Base-by-base conservation (phyloP, 768 basidiomycete species). In the Harrya chromipes region DNA sequence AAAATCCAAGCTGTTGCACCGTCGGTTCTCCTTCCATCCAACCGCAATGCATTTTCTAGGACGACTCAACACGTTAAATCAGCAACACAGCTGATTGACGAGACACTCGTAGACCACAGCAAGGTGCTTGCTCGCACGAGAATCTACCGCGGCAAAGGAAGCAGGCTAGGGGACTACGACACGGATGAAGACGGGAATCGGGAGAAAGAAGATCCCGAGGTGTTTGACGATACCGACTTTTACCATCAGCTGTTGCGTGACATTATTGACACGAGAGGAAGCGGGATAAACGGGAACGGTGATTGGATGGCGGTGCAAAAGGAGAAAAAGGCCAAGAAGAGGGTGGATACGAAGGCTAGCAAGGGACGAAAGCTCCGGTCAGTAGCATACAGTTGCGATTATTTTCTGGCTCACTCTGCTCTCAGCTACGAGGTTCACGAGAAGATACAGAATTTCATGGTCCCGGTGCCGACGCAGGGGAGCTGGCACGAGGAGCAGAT, bases 401-500 rank as follows among this genome's bases (percentile, higher is more conserved):
- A 19, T 31, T 14, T 42, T 19, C 19, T 27, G 17, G 20, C 61
- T 42, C 48, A 46, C 49, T n/a, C 24, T 40, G 17, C 44, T 42
- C n/a, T 26, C 64, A 89, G 90, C 47, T 97, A 93, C 66, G 88
- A 95, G 55, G 84, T 90, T 2, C 97, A 98, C 62, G 94, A 98
- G 60, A 98, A 97, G 72, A 73, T 97, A 43, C 90, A 94, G 67
- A 93, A 94, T 68, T 98, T 97, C 65, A 95, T 95, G 87, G 90
- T 94, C 2, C 95, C 95, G 6, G 84, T 94, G 12, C 79, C 81
- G 7, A 55, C 57, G 17, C 65, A 70, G 29, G 83, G 82, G 24
- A 78, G 72, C 47, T 99, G 97, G 97, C 92, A 95, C 55, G 93
- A 97, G 52, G 92, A 93, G 62, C 97, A 98, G 71, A 80, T 94